Evolutionary conservation across 2,329 filamentous ascomycete species (phyloP).

Genomic region (Sphaerulina vaccinii): DNA sequence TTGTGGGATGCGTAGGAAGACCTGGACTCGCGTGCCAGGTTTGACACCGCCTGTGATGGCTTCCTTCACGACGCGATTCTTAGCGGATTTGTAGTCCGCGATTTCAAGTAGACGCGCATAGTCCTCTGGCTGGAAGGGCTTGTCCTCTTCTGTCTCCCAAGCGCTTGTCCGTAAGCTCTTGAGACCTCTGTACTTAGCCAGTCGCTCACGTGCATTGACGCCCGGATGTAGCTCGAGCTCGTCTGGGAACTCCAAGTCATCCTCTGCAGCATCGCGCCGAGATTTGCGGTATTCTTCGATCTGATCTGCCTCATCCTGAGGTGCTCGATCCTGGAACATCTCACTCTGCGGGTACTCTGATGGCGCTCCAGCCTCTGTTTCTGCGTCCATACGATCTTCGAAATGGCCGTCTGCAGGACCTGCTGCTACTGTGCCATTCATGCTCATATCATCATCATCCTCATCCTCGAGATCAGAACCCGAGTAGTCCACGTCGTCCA

Average conservation of each 20-base stretch:
- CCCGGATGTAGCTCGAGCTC: constrained; percentile 93
- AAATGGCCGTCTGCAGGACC: constrained; percentile 75
- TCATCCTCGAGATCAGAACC: constrained; percentile 77
- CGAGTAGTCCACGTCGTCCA: constrained; percentile 77
- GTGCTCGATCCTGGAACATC: constrained; percentile 76
- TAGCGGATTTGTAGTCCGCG: constrained; percentile 83
- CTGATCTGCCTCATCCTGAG: constrained; percentile 79
- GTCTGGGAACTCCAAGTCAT: constrained; percentile 94
- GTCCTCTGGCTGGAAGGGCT: constrained; percentile 80
- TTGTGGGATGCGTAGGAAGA: constrained; percentile 63
- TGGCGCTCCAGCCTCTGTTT: constrained; percentile 62
- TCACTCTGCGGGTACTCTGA: constrained; percentile 94
- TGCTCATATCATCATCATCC: constrained; percentile 57
- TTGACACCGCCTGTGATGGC: constrained; percentile 83
- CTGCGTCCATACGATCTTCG: constrained; percentile 51
- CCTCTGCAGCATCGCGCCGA: constrained; percentile 71
- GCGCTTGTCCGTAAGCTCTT: constrained; percentile 85
- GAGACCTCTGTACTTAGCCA: constrained; percentile 83
- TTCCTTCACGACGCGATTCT: constrained; percentile 73
- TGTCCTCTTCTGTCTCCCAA: constrained; percentile 89
- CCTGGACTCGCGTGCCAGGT: constrained; percentile 76
- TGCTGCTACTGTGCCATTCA: constrained; percentile 52
- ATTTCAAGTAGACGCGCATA: constrained; percentile 85
- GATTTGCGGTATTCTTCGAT: constrained; percentile 77
- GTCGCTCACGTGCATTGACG: constrained; percentile 78